Evolutionary conservation across 1,284 basidiomycete species (phyloP).

Genomic region (Trichosporon sp.): DNA sequence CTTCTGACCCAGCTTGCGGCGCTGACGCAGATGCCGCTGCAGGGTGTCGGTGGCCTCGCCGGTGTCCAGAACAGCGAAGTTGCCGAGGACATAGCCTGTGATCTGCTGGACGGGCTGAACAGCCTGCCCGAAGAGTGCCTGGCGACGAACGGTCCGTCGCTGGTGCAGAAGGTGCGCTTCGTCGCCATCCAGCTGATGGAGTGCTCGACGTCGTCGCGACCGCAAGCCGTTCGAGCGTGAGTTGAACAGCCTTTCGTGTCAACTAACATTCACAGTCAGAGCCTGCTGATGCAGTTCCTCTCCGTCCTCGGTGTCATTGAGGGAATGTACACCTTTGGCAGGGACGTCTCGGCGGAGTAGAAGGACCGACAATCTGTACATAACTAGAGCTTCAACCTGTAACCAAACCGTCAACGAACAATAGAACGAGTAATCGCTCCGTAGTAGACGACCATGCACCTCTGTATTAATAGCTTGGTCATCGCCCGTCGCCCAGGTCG

Average conservation of each 20-base stretch:
- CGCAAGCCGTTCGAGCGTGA: conserved; percentile 42
- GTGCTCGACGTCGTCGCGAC: conserved; percentile 33
- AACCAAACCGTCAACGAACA: neutral
- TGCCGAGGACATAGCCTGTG: conserved; percentile 49
- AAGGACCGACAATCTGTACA: neutral
- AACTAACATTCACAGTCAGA: conserved; percentile 38
- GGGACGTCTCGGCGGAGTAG: conserved; percentile 42
- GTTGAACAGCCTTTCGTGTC: conserved; percentile 18
- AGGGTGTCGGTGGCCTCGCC: conserved; percentile 36
- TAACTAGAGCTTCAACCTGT: neutral
- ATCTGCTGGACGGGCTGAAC: conserved; percentile 49
- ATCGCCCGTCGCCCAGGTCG: neutral
- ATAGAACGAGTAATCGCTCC: neutral
- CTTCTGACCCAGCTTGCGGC: conserved; percentile 41
- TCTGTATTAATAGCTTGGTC: neutral
- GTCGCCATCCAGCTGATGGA: conserved; percentile 53
- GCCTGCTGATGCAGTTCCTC: conserved; percentile 49
- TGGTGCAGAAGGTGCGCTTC: conserved; percentile 54
- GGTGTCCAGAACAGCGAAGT: conserved; percentile 39
- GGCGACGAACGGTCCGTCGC: conserved; percentile 50
- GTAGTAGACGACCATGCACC: conserved; percentile 4
- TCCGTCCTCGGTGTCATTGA: conserved; percentile 51
- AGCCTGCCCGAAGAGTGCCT: conserved; percentile 48
- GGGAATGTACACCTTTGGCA: conserved; percentile 48
- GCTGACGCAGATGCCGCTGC: conserved; percentile 44